A percentile compares a stretch with the other conserved stretches of the same genome.
Evolutionary conservation across 208 protist species (phyloP).

Genomic region (Trypanosoma caninum): DNA sequence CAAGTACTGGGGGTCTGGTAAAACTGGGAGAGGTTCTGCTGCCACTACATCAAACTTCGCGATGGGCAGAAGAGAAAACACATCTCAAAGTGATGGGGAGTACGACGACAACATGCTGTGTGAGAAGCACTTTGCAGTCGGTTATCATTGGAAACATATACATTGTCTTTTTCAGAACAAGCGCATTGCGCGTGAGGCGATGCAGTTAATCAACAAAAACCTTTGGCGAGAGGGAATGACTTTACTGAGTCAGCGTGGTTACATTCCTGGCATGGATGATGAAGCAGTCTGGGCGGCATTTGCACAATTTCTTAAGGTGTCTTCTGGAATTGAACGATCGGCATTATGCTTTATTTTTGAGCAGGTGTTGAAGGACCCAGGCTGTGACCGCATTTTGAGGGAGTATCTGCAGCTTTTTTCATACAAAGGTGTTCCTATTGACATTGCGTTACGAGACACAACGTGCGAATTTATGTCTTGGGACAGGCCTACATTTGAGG

Average conservation of each 20-base stretch:
- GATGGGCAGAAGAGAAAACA: not conserved
- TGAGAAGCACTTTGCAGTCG: slow-evolving; percentile 30
- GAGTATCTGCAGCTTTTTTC: slow-evolving; percentile 78
- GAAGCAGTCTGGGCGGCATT: slow-evolving; percentile 39
- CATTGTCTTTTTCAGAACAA: slow-evolving; percentile 80
- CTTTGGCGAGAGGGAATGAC: slow-evolving; percentile 71
- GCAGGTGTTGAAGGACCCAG: slow-evolving; percentile 55
- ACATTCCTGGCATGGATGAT: slow-evolving; percentile 28
- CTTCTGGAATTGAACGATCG: slow-evolving; percentile 53
- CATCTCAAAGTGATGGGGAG: not conserved
- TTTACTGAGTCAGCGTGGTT: slow-evolving; percentile 48
- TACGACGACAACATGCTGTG: not conserved
- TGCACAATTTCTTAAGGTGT: slow-evolving; percentile 70
- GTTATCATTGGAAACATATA: slow-evolving; percentile 89
- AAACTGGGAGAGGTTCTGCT: not conserved
- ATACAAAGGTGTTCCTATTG: slow-evolving; percentile 70
- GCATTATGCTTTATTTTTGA: slow-evolving; percentile 77
- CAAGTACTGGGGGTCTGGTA: slow-evolving; percentile 8
- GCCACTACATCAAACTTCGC: too few relatives aligned
- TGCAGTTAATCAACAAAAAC: slow-evolving; percentile 52
- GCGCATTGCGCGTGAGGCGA: slow-evolving; percentile 53
- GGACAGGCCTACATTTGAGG: slow-evolving; percentile 87
- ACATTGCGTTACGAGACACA: slow-evolving; percentile 82
- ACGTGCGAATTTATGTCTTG: slow-evolving; percentile 88
- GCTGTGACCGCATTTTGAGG: slow-evolving; percentile 42